These are phyloP conservation scores for Chrysosporium keratinophilum DNA, from an alignment of 2,329 filamentous ascomycete genomes.

Conservation along the genomic window DNA sequence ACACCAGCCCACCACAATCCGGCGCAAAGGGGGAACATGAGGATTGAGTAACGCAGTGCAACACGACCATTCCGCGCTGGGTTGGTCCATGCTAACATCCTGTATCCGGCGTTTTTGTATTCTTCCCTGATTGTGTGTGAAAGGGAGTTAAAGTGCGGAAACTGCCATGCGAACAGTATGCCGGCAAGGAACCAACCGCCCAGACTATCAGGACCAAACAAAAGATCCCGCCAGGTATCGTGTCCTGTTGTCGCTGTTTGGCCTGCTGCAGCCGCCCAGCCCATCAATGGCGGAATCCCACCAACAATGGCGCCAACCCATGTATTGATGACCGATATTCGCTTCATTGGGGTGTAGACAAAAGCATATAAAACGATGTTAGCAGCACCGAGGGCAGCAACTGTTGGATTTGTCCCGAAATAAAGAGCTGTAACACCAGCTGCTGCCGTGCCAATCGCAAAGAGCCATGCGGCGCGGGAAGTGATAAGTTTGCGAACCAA, in stretches of 20 bases:
- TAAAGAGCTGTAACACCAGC: slow-evolving; percentile 65
- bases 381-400: slow-evolving; percentile 68
- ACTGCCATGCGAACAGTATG: slow-evolving; percentile 90
- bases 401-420: slow-evolving; percentile 87
- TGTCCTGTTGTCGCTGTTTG: slow-evolving; percentile 64
- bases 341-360: slow-evolving; percentile 85
- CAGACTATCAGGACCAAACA: slow-evolving; percentile 57
- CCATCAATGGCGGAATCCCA: slow-evolving; percentile 91
- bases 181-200: slow-evolving; percentile 85
- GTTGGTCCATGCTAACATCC: slow-evolving; percentile 77
- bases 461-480: slow-evolving; percentile 59
- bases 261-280: slow-evolving; percentile 89
- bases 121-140: slow-evolving; percentile 83
- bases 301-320: slow-evolving; percentile 92
- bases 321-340: slow-evolving; percentile 75
- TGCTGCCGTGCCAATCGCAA: slow-evolving; percentile 63
- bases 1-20: slow-evolving; percentile 68
- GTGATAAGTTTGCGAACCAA: slow-evolving; percentile 73
- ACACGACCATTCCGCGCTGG: slow-evolving; percentile 77
- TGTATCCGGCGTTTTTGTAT: slow-evolving; percentile 60
- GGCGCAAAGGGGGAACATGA: slow-evolving; percentile 77
- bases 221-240: slow-evolving; percentile 65
- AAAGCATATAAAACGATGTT: slow-evolving; percentile 89
- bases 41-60: slow-evolving; percentile 72
- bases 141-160: slow-evolving; percentile 93